Evolutionary conservation across 2,329 filamentous ascomycete genomes (phyloP), one percentile per base, ranked within the genome.

Genomic region (Berkeleyomyces basicola): DNA sequence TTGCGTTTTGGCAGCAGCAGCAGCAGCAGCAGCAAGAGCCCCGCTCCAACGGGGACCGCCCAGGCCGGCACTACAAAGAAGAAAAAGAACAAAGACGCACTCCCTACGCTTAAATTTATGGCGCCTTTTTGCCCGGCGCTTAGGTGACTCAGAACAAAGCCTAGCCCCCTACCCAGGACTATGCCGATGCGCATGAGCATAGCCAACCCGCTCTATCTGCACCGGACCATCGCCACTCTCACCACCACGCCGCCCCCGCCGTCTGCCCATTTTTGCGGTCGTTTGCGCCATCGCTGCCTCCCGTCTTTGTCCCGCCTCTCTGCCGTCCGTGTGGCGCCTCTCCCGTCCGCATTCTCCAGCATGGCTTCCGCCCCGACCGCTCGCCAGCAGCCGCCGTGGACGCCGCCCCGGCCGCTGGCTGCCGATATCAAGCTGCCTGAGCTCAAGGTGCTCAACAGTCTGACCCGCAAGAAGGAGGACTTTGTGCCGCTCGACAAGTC

Each of bases 351-450:
- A 14, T 55, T 58, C 43, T 14, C 44, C 11, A 63, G 44, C 39
- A 65, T 65, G 64, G 61, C 64, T 42, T 65, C 63, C 36, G 40
- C 55, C 44, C 61, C 57, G 7, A 58, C 63, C 44, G 44, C 47
- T 47, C 61, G 64, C 39, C 64, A 65, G 46, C 64, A 65, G 64
- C 64, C 64, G 49, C 64, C 61, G 51, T 65, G 64, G 64, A 61
- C 43, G 33, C 37, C 61, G 9, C 64, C 64, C 10, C 53, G 49
- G 57, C 49, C 58, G 40, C 40, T 59, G 36, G 59, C 60, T 23
- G 58, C 61, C 14, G 49, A 49, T 31, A 46, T 65, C 37, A 65
- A 61, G 44, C 53, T 65, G 49, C 64, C 64, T 3, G 39, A 58
- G 43, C 55, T 65, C 16, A 65, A 65, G 61, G 61, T 65, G 6